A percentile compares a stretch with the other conserved stretches of the same genome.
These are phyloP conservation scores for Micractinium conductrix DNA, from an alignment of 139 green algal species.

Conservation along the genomic window DNA sequence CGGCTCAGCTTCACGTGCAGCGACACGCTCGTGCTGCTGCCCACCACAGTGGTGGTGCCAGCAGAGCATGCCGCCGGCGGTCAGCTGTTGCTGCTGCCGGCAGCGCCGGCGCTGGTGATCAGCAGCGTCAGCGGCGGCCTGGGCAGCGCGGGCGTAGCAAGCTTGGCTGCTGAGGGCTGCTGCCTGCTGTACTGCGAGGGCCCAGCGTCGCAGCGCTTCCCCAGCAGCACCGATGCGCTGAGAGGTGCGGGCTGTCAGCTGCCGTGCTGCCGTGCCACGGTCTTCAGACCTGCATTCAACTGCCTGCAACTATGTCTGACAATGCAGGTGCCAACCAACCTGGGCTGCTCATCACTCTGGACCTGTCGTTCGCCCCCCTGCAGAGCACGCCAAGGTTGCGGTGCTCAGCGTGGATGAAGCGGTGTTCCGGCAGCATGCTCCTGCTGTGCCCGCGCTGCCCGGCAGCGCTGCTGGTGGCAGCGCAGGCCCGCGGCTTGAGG, in stretches of 20 bases:
- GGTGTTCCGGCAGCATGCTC: background rate
- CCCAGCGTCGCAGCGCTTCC: constrained; percentile 14
- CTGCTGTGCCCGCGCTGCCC: background rate
- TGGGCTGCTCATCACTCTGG: background rate
- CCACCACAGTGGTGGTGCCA: background rate
- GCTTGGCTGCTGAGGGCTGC: constrained; percentile 3
- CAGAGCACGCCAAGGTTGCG: constrained; percentile 20
- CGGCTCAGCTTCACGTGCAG: background rate
- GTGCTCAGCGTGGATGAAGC: constrained; percentile 10
- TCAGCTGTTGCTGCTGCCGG: constrained; percentile 23
- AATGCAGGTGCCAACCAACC: background rate
- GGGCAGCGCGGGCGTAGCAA: background rate
- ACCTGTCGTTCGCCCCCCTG: no score
- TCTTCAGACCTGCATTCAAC: background rate
- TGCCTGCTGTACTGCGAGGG: constrained; percentile 33
- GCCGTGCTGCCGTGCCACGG: background rate
- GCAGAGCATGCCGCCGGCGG: constrained; percentile 1
- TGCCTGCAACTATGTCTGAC: background rate
- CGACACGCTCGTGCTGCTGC: constrained; percentile 16
- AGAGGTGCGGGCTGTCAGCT: constrained; percentile 3
- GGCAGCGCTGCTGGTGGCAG: background rate
- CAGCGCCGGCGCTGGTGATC: background rate
- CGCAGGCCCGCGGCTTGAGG: background rate
- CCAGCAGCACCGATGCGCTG: constrained; percentile 18
- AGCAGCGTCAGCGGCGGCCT: constrained; percentile 13